Evolutionary conservation across 352 stramenopile species (phyloP).

Genomic region (Vaucheria bursata): DNA sequence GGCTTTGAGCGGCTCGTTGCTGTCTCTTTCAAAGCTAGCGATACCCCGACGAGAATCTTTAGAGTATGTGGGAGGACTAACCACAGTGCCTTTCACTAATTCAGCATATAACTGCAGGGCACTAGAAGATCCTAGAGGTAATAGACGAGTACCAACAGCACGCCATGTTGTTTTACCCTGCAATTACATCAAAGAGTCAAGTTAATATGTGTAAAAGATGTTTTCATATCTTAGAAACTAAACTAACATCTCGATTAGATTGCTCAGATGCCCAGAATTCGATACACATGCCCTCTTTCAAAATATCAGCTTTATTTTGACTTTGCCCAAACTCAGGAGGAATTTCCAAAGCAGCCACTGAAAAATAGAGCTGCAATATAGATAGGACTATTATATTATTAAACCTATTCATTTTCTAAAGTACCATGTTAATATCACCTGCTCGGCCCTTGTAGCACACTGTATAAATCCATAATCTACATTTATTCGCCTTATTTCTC

Average conservation of each 20-base stretch:
- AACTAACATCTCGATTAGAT: not conserved
- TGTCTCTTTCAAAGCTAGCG: not conserved
- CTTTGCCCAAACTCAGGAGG: not conserved
- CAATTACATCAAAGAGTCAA: too few species aligned
- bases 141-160: not conserved
- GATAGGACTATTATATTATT: too few species aligned
- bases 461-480: constrained; percentile 13
- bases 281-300: constrained; percentile 3
- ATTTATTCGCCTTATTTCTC: constrained; percentile 1
- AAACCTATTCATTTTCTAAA: too few species aligned
- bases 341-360: not conserved
- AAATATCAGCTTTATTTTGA: not conserved
- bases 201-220: too few species aligned
- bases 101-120: not conserved
- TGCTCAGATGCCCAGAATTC: not conserved
- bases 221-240: too few species aligned
- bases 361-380: too few species aligned
- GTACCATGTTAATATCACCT: not conserved
- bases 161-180: not conserved
- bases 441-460: not conserved
- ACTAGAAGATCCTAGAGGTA: not conserved
- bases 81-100: not conserved
- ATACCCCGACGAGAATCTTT: not conserved
- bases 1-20: not conserved
- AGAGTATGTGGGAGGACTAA: not conserved